These are phyloP conservation scores for Fusarium piperis DNA, from an alignment of 2,329 filamentous ascomycete species.

Conservation along the genomic window DNA sequence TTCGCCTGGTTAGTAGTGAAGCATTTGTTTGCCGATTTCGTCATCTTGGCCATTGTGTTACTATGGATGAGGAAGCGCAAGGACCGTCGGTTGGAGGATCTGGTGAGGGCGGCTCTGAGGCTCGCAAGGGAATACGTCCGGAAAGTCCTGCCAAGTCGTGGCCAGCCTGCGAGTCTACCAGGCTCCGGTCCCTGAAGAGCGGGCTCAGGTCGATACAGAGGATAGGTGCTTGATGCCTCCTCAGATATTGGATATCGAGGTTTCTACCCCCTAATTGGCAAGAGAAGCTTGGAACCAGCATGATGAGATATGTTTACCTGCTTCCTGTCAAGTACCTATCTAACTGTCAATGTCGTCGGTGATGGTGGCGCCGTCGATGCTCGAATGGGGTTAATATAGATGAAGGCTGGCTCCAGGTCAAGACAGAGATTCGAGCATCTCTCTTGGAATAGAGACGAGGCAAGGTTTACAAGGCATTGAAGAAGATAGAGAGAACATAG, in stretches of 20 bases:
- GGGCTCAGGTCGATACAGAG: background rate
- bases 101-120: constrained; percentile 72
- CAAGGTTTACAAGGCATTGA: background rate
- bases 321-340: background rate
- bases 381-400: background rate
- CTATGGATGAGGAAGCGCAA: constrained; percentile 78
- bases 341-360: background rate
- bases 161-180: background rate
- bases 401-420: background rate
- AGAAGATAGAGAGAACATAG: background rate
- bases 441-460: background rate
- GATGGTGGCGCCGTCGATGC: background rate
- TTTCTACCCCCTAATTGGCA: background rate
- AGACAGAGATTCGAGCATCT: background rate
- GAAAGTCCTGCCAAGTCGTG: constrained; percentile 60
- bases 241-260: background rate
- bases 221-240: background rate
- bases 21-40: constrained; percentile 77
- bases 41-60: constrained; percentile 72
- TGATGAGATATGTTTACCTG: background rate
- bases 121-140: constrained; percentile 68
- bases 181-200: background rate
- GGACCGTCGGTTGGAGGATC: constrained; percentile 76
- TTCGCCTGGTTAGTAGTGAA: constrained; percentile 74
- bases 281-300: background rate